A percentile compares a stretch with the other conserved stretches of the same genome.
Evolutionary conservation across 2,329 filamentous ascomycete species (phyloP).

Genomic region (Trichoderma oligosporum): DNA sequence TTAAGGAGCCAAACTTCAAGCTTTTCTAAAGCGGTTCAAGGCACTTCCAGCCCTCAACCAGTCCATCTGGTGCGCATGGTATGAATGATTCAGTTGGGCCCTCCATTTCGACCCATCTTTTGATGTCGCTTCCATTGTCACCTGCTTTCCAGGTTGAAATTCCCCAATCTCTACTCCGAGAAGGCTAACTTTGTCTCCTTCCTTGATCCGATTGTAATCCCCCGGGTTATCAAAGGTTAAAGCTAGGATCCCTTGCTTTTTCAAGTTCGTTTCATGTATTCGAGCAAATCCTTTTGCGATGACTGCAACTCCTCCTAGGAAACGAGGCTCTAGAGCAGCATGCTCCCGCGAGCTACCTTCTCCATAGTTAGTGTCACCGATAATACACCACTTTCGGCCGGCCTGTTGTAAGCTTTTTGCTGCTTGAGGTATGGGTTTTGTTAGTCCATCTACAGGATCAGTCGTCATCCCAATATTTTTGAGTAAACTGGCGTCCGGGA

Average conservation of each 20-base stretch:
- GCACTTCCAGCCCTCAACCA: too few relatives aligned
- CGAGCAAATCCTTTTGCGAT: conserved; percentile 93
- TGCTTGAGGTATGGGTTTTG: too few relatives aligned
- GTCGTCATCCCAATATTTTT: conserved; percentile 91
- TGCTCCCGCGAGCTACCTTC: conserved; percentile 98
- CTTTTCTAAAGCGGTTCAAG: too few relatives aligned
- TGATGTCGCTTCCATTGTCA: too few relatives aligned
- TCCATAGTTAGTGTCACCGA: conserved; percentile 99
- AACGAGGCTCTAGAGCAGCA: conserved; percentile 93
- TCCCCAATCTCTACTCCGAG: too few relatives aligned
- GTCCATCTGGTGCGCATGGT: too few relatives aligned
- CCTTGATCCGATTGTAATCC: conserved; percentile 96
- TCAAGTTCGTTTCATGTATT: conserved; percentile 99
- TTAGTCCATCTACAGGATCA: conserved; percentile 94
- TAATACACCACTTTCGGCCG: conserved; percentile 92
- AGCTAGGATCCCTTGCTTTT: conserved; percentile 99
- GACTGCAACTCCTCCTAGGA: conserved; percentile 95
- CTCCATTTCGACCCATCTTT: too few relatives aligned
- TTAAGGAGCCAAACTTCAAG: too few relatives aligned
- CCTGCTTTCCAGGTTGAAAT: too few relatives aligned
- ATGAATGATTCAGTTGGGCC: too few relatives aligned
- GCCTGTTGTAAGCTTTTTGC: too few relatives aligned
- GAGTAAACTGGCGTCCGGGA: conserved; percentile 96
- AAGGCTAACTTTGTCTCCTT: conserved; percentile 77
- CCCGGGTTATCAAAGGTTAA: conserved; percentile 90